Conservation (phyloP, 1,139 yeast species). For the Geotrichum cucujoidarum region DNA sequence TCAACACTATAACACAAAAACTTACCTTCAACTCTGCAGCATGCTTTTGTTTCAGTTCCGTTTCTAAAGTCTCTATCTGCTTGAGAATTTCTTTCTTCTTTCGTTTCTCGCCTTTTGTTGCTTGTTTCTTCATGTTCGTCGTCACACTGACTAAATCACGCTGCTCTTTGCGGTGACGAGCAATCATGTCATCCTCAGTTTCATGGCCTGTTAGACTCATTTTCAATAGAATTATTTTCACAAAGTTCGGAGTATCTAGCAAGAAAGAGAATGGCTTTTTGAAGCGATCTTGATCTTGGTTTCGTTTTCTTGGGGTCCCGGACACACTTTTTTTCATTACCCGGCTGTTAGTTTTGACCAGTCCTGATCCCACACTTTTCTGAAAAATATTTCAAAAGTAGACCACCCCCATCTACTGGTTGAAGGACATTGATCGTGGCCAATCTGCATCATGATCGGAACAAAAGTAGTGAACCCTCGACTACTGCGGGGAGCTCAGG, state of each 20-base stretch:
- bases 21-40: slow-evolving; percentile 42
- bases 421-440: no score
- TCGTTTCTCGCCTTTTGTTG: slow-evolving; percentile 71
- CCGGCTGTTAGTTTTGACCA: slow-evolving; percentile 4
- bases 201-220: no score
- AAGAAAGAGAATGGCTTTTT: no score
- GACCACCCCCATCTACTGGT: background rate
- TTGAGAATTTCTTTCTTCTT: slow-evolving; percentile 47
- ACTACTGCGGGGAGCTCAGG: slow-evolving; percentile 6
- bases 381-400: slow-evolving; percentile 4
- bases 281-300: no score
- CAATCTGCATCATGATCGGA: slow-evolving; percentile 7
- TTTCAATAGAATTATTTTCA: no score
- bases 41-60: slow-evolving; percentile 51
- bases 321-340: no score
- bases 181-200: slow-evolving; percentile 50
- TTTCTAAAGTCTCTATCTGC: slow-evolving; percentile 57
- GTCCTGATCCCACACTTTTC: background rate
- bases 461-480: slow-evolving; percentile 7
- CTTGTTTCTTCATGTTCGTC: slow-evolving; percentile 77
- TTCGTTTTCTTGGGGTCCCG: no score
- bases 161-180: slow-evolving; percentile 64
- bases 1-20: no score
- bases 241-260: no score
- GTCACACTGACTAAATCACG: slow-evolving; percentile 60